Percentiles rank a stretch among this genome's conserved stretches.
phyloP scores from a whole-genome alignment of 106 monocot genomes.

The Phalaenopsis equestris region DNA sequence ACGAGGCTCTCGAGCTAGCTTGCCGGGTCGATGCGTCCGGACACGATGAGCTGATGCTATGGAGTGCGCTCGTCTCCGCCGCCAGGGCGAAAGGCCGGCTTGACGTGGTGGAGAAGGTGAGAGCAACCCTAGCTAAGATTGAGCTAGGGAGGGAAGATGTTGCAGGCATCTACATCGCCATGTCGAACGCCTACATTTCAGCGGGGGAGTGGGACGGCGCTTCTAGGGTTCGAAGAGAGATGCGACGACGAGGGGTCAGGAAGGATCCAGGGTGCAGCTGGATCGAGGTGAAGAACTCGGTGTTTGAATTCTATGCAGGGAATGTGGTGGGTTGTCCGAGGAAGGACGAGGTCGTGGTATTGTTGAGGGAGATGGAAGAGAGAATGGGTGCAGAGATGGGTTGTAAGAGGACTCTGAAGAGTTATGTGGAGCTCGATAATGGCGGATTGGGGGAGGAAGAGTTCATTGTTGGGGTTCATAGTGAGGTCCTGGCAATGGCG shows the following conservation, averaged over 20 bases:
- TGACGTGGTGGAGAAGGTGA: constrained; percentile 49
- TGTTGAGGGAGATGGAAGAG: constrained; percentile 51
- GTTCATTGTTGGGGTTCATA: constrained; percentile 47
- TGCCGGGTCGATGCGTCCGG: constrained; percentile 24
- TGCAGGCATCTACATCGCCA: constrained; percentile 52
- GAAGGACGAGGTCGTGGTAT: constrained; percentile 26
- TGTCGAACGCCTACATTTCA: constrained; percentile 59
- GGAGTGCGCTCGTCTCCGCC: constrained; percentile 60
- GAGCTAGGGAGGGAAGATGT: constrained; percentile 26
- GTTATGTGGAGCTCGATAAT: neutral
- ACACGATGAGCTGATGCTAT: constrained; percentile 56
- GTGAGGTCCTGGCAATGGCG: constrained; percentile 72
- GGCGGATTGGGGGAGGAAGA: constrained; percentile 17
- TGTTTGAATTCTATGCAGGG: constrained; percentile 57
- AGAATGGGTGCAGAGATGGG: constrained; percentile 48
- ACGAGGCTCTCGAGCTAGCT: constrained; percentile 50
- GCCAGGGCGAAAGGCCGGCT: constrained; percentile 34
- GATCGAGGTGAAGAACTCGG: constrained; percentile 65
- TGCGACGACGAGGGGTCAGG: constrained; percentile 53
- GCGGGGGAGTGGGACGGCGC: constrained; percentile 45
- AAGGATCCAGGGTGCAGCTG: constrained; percentile 81
- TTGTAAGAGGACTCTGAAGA: constrained; percentile 15
- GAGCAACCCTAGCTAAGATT: constrained; percentile 29
- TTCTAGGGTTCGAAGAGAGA: constrained; percentile 30
- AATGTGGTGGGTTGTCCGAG: constrained; percentile 15